Evolutionary conservation across 2,329 filamentous ascomycete genomes (phyloP).

Genomic region (Camptophora hylomeconis): DNA sequence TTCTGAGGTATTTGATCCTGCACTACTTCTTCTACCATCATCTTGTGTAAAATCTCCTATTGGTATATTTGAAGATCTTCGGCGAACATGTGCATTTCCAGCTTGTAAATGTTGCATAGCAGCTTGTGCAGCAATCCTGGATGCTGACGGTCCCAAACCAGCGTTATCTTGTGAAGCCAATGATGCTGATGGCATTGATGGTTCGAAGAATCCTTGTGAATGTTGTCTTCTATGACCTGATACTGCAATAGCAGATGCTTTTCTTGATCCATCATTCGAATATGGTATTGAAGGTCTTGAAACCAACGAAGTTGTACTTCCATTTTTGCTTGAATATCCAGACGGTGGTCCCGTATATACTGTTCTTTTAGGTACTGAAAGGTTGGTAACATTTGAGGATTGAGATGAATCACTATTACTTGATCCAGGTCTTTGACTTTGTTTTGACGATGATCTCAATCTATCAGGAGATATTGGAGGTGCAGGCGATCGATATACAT

Average conservation of each 20-base stretch:
- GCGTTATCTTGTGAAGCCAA: constrained; percentile 25
- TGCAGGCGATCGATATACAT: constrained; percentile 14
- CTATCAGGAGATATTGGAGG: constrained; percentile 15
- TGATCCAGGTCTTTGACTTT: constrained; percentile 25
- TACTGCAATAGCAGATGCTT: constrained; percentile 23
- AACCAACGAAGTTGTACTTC: constrained; percentile 23
- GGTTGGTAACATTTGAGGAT: constrained; percentile 20
- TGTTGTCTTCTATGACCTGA: constrained; percentile 34
- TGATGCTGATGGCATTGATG: constrained; percentile 44
- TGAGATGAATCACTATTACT: constrained; percentile 25
- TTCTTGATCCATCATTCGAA: constrained; percentile 26
- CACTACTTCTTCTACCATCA: constrained; percentile 22
- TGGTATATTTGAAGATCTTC: constrained; percentile 42
- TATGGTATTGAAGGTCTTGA: constrained; percentile 23
- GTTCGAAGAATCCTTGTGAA: constrained; percentile 57
- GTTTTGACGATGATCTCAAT: constrained; percentile 13
- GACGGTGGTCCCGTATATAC: constrained; percentile 22
- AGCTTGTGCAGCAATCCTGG: constrained; percentile 52
- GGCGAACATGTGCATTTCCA: constrained; percentile 30
- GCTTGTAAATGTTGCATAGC: constrained; percentile 44
- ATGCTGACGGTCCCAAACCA: constrained; percentile 43
- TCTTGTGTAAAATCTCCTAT: constrained; percentile 21
- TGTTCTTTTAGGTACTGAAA: constrained; percentile 28
- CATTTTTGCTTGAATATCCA: constrained; percentile 17
- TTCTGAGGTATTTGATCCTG: constrained; percentile 20